Evolutionary conservation across 2,329 filamentous ascomycete genomes (phyloP).

Genomic region (Thyridium curvatum): DNA sequence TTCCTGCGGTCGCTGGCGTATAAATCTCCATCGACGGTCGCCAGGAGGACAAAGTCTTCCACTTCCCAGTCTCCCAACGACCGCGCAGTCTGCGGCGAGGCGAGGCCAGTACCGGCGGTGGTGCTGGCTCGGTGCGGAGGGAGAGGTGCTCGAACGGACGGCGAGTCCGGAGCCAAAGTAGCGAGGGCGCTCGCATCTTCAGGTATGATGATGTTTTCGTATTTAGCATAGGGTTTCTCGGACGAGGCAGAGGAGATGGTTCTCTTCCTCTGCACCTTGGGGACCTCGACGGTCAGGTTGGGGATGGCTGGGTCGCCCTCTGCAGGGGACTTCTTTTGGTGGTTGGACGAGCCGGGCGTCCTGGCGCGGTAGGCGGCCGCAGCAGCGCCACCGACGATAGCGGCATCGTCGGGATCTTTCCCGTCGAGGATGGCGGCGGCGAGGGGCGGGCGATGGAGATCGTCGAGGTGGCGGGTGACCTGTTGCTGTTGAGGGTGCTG

Average conservation of each 20-base stretch:
- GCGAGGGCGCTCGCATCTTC: conserved; percentile 90
- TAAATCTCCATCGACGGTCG: conserved; percentile 97
- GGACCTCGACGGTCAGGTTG: conserved; percentile 15
- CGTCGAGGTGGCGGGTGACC: conserved; percentile 2
- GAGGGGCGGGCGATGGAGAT: background rate
- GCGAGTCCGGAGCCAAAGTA: conserved; percentile 87
- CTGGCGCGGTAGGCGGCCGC: conserved; percentile 12
- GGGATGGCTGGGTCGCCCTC: conserved; percentile 15
- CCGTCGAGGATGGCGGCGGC: conserved; percentile 7
- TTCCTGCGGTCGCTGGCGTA: conserved; percentile 86
- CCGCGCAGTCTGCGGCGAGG: conserved; percentile 89
- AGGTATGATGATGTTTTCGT: conserved; percentile 30
- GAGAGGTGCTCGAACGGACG: conserved; percentile 88
- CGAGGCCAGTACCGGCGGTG: conserved; percentile 52
- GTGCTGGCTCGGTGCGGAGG: conserved; percentile 59
- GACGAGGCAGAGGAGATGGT: conserved; percentile 5
- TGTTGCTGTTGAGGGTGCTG: conserved; percentile 37
- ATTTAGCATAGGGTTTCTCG: conserved; percentile 5
- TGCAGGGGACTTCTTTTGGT: conserved; percentile 15
- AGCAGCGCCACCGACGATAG: conserved; percentile 11
- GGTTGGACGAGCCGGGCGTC: conserved; percentile 5
- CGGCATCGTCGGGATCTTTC: conserved; percentile 12
- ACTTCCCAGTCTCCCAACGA: conserved; percentile 99
- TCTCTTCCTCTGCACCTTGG: conserved; percentile 16
- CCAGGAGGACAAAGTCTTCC: conserved; percentile 99